Percentiles rank a stretch among this genome's conserved stretches.
phyloP scores from a whole-genome alignment of 2,329 filamentous ascomycete genomes.

The Dactylellina parvicollis region DNA sequence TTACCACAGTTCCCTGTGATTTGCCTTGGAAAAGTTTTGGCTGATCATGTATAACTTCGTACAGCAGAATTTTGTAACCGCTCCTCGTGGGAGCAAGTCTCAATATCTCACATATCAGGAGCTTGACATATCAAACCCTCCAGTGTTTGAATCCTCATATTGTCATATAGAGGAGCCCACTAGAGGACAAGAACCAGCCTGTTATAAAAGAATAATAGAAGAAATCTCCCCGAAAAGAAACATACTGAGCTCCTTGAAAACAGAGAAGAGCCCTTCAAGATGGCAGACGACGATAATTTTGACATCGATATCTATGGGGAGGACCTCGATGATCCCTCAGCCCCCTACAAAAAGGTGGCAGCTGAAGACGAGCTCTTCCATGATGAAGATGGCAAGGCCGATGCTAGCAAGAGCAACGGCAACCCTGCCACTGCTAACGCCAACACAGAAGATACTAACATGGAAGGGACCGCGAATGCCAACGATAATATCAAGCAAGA shows the following conservation, averaged over 20 bases:
- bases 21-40: slow-evolving; percentile 46
- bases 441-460: slow-evolving; percentile 58
- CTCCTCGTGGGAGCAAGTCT: slow-evolving; percentile 52
- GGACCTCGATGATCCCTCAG: slow-evolving; percentile 60
- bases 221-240: slow-evolving; percentile 37
- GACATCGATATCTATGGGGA: slow-evolving; percentile 79
- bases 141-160: slow-evolving; percentile 52
- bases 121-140: slow-evolving; percentile 47
- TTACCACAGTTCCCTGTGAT: slow-evolving; percentile 32
- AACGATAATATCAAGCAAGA: slow-evolving; percentile 56
- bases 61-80: slow-evolving; percentile 54
- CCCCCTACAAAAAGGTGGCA: slow-evolving; percentile 60
- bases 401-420: slow-evolving; percentile 39
- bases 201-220: slow-evolving; percentile 53
- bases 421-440: slow-evolving; percentile 54
- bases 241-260: slow-evolving; percentile 38
- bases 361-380: slow-evolving; percentile 61
- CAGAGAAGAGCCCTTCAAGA: slow-evolving; percentile 59
- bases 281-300: slow-evolving; percentile 74
- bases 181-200: slow-evolving; percentile 48
- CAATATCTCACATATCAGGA: slow-evolving; percentile 52
- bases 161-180: slow-evolving; percentile 55
- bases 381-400: slow-evolving; percentile 54
- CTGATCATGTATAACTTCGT: slow-evolving; percentile 53
- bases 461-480: slow-evolving; percentile 56